Conservation (phyloP, 768 basidiomycete genomes). For the Lentinula sp. region DNA sequence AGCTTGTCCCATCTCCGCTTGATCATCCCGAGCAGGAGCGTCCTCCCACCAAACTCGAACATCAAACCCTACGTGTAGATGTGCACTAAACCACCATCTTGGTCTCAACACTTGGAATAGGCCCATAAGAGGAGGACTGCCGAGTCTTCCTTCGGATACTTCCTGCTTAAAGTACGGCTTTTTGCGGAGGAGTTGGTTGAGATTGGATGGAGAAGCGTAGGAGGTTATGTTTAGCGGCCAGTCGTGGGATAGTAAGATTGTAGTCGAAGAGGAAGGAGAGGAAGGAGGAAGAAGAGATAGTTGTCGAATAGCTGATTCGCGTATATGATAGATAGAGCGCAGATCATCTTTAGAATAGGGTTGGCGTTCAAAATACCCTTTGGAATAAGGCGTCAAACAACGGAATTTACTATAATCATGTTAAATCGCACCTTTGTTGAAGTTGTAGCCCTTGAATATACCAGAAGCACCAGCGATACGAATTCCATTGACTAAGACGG, state of each 20-base stretch:
- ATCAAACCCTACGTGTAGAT: slow-evolving; percentile 84
- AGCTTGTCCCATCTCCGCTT: background rate
- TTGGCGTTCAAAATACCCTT: slow-evolving; percentile 75
- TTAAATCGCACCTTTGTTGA: slow-evolving; percentile 45
- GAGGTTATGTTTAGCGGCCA: slow-evolving; percentile 89
- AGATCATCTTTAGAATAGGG: slow-evolving; percentile 73
- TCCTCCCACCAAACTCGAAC: slow-evolving; percentile 38
- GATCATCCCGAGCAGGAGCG: too few species aligned
- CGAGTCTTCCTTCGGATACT: slow-evolving; percentile 59
- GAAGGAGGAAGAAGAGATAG: slow-evolving; percentile 37
- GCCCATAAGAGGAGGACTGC: slow-evolving; percentile 82
- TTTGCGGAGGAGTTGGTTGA: slow-evolving; percentile 53
- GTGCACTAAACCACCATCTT: slow-evolving; percentile 89
- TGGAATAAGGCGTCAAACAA: background rate
- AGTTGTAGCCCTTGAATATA: slow-evolving; percentile 81
- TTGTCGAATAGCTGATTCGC: slow-evolving; percentile 77
- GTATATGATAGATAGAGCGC: slow-evolving; percentile 85
- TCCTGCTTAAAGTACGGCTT: slow-evolving; percentile 79
- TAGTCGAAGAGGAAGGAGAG: slow-evolving; percentile 47
- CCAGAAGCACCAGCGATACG: slow-evolving; percentile 90
- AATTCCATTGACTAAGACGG: slow-evolving; percentile 80
- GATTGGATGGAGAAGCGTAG: slow-evolving; percentile 50
- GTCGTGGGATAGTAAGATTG: slow-evolving; percentile 88
- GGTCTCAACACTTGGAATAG: slow-evolving; percentile 70
- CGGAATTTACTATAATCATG: background rate